phyloP scores from a whole-genome alignment of 2,329 filamentous ascomycete species.

The Dendrostoma leiphaemia region DNA sequence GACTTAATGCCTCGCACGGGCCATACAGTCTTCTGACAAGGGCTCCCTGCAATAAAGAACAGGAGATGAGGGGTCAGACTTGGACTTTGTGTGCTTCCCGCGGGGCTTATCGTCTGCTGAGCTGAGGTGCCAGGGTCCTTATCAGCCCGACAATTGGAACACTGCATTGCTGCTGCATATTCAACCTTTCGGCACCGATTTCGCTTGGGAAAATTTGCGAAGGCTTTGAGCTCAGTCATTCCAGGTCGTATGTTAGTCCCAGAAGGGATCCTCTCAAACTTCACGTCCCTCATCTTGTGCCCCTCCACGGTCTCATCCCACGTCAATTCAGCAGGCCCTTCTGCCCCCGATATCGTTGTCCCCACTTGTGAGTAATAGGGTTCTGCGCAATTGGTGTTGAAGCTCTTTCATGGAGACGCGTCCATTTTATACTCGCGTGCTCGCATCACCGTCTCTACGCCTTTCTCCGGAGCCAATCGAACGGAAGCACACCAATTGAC shows the following conservation, averaged over 20 bases:
- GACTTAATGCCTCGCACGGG: background rate
- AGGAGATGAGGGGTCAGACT: background rate
- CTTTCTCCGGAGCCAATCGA: background rate
- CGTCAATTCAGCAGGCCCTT: background rate
- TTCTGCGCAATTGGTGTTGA: background rate
- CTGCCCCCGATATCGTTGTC: constrained; percentile 1
- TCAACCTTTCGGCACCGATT: constrained; percentile 14
- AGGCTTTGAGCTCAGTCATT: constrained; percentile 1
- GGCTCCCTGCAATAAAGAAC: background rate
- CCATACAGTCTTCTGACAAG: too few relatives aligned
- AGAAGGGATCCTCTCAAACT: background rate
- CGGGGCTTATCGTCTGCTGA: constrained; percentile 14
- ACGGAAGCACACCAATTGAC: constrained; percentile 16
- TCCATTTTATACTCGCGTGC: background rate
- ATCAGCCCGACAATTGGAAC: background rate
- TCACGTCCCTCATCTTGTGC: background rate
- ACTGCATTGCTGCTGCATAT: background rate
- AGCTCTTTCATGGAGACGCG: background rate
- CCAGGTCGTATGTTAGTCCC: constrained; percentile 5
- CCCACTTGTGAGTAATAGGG: constrained; percentile 12
- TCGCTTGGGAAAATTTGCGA: constrained; percentile 15
- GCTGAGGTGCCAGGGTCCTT: constrained; percentile 1
- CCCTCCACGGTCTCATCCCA: background rate
- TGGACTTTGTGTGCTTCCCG: too few relatives aligned
- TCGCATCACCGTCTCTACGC: background rate